Base-by-base conservation (phyloP, 2,329 filamentous ascomycete genomes). In the Aspergillus ochraceoroseus region DNA sequence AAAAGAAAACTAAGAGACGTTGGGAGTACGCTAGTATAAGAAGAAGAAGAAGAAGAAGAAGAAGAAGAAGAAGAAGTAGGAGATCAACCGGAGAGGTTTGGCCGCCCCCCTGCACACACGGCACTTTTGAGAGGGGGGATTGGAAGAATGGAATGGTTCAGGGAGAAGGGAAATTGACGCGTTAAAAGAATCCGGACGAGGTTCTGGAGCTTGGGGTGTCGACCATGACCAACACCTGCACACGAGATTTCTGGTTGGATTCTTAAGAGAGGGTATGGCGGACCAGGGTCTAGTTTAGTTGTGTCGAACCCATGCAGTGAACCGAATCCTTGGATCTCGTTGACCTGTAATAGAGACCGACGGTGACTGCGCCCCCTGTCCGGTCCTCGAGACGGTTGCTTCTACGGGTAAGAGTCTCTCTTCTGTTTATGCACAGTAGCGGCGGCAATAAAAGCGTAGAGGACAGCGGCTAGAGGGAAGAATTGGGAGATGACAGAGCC, bases 221-320 rank as follows among this genome's bases (percentile, higher is more conserved):
- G 34, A 47, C 23, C 41, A 44, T 45, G 46, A 33, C 49, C 46
- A 53, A 53, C 50, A 47, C n/a, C n/a, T n/a, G 30, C 34, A 35
- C 44, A 51, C 38, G 37, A 47, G 48, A 39, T 43, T 38, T 44
- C 45, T 37, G 44, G 49, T 50, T 48, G 48, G 48, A 41, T 42
- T 42, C 34, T 42, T 41, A 41, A 47, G 46, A 44, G 43, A 35
- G 41, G 30, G 40, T 46, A 42, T 43, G 39, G 37, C 37, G 30
- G 41, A 44, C 41, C 46, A 49, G 42, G 44, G 47, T 42, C 39
- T 41, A 30, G 48, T 44, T n/a, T 43, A 48, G 51, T 44, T 46
- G 43, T 51, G 40, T 49, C 42, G 49, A 43, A 51, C 30, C 50
- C 51, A 54, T 53, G 51, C 49, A 54, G 48, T 44, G 53, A 49